phyloP scores from a whole-genome alignment of 768 basidiomycete genomes.

The Suillus clintonianus region DNA sequence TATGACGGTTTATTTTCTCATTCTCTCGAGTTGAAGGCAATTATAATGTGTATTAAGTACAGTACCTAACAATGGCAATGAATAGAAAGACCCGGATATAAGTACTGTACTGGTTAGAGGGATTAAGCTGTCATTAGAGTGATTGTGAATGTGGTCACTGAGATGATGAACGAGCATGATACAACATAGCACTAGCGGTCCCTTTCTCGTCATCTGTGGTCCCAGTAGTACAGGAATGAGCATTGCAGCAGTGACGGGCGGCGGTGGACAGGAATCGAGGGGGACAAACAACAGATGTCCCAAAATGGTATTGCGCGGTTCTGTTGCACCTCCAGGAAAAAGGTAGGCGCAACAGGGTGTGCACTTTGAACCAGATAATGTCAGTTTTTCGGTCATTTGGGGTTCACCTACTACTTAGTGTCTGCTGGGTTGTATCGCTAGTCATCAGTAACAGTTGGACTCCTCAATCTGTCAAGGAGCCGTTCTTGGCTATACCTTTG shows the following conservation, averaged over 20 bases:
- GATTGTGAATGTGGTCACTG: too few species aligned
- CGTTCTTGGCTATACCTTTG: too few species aligned
- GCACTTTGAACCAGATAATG: slow-evolving; percentile 15
- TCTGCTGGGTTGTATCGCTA: too few species aligned
- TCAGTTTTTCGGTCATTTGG: too few species aligned
- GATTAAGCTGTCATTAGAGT: neutral
- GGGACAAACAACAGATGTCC: neutral
- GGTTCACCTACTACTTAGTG: too few species aligned
- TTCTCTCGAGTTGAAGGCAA: too few species aligned
- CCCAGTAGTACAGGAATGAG: neutral
- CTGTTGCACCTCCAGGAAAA: slow-evolving; percentile 18
- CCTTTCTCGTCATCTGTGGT: neutral
- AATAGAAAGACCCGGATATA: too few species aligned
- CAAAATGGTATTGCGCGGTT: slow-evolving; percentile 20
- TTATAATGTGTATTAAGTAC: too few species aligned
- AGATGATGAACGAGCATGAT: neutral
- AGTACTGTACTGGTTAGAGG: neutral
- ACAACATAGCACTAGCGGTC: neutral
- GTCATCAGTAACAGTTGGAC: too few species aligned
- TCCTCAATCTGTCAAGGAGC: too few species aligned
- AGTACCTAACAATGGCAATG: neutral
- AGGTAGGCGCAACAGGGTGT: slow-evolving; percentile 13
- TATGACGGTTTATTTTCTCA: too few species aligned
- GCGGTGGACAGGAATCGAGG: neutral
- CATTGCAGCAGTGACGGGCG: neutral